These are phyloP conservation scores for Boeremia lycopersici DNA, from an alignment of 2,329 filamentous ascomycete species.

Conservation along the genomic window DNA sequence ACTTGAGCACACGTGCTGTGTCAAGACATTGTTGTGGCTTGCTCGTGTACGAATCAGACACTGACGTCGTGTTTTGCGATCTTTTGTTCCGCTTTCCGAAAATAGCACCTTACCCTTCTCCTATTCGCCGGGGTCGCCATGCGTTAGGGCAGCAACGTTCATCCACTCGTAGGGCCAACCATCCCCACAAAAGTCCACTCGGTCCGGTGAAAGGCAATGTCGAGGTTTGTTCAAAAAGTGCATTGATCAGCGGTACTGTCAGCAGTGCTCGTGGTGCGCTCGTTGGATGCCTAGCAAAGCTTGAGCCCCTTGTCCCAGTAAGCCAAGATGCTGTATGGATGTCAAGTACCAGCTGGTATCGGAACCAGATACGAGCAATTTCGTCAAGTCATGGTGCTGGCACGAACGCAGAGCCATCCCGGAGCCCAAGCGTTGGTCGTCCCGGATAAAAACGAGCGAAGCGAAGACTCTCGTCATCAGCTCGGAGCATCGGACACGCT, in stretches of 20 bases:
- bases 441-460: slow-evolving; percentile 1
- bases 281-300: slow-evolving; percentile 9
- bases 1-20: background rate
- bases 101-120: slow-evolving; percentile 6
- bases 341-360: background rate
- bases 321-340: background rate
- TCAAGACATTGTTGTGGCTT: background rate
- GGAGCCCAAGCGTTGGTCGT: slow-evolving; percentile 1
- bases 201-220: background rate
- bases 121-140: slow-evolving; percentile 3
- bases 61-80: slow-evolving; percentile 1
- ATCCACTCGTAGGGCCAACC: slow-evolving; percentile 4
- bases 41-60: slow-evolving; percentile 4
- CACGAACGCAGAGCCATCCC: background rate
- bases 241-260: background rate
- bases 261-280: background rate
- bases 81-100: slow-evolving; percentile 8
- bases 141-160: slow-evolving; percentile 3
- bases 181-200: slow-evolving; percentile 4
- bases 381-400: slow-evolving; percentile 7
- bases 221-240: background rate
- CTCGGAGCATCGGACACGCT: background rate
- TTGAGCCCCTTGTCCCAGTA: background rate
- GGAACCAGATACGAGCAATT: slow-evolving; percentile 2
- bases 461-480: slow-evolving; percentile 3